Conservation (phyloP, 192 early-diverging fungal genomes). For the Allomyces arbusculus region DNA sequence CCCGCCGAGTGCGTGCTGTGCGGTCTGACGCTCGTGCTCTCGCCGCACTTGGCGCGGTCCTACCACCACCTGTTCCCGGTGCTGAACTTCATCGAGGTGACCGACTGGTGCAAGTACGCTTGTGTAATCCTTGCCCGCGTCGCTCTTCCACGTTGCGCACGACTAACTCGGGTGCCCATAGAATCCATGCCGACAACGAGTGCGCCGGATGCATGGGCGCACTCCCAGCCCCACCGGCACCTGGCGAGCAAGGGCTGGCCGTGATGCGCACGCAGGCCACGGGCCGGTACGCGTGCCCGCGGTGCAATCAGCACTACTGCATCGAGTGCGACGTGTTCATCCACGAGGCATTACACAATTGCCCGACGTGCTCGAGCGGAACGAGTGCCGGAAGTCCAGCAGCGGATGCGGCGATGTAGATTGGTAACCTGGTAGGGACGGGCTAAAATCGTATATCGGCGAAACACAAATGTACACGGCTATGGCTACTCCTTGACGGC, state of each 20-base stretch:
- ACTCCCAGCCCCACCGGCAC: slow-evolving; percentile 7
- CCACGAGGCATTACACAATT: slow-evolving; percentile 82
- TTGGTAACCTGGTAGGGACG: too few species aligned
- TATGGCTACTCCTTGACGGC: too few species aligned
- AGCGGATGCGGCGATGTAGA: too few species aligned
- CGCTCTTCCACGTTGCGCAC: slow-evolving; percentile 17
- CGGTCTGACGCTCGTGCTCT: slow-evolving; percentile 64
- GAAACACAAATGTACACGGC: too few species aligned
- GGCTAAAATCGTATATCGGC: too few species aligned
- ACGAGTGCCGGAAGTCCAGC: too few species aligned
- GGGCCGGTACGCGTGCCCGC: slow-evolving; percentile 48
- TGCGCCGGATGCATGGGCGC: slow-evolving; percentile 7
- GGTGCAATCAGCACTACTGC: slow-evolving; percentile 62
- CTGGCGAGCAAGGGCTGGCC: neutral
- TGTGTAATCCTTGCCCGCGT: slow-evolving; percentile 8
- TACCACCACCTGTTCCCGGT: slow-evolving; percentile 92
- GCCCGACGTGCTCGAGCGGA: slow-evolving; percentile 37
- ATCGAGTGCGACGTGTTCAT: slow-evolving; percentile 81
- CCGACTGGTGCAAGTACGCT: slow-evolving; percentile 18
- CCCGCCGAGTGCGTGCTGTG: slow-evolving; percentile 88
- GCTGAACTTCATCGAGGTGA: slow-evolving; percentile 53
- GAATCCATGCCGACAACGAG: slow-evolving; percentile 3
- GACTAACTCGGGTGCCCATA: slow-evolving; percentile 23
- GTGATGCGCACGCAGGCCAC: slow-evolving; percentile 5
- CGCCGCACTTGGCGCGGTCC: slow-evolving; percentile 72